Percentiles rank a stretch among this genome's conserved stretches.
Evolutionary conservation across 2,329 filamentous ascomycete species (phyloP).

Genomic region (Sporothrix brasiliensis): DNA sequence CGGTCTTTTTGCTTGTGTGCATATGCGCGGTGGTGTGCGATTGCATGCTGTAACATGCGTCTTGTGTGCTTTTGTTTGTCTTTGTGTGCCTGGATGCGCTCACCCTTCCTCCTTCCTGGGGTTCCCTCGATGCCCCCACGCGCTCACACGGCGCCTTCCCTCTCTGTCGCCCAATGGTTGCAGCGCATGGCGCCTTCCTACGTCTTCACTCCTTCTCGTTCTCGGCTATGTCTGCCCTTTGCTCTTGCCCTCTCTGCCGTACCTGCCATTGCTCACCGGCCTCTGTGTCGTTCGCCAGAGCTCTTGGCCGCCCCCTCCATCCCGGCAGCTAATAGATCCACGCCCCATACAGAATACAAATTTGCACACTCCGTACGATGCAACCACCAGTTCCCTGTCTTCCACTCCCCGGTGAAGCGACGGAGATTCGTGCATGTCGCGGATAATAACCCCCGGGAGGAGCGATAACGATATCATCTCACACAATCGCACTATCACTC

Average conservation of each 20-base stretch:
- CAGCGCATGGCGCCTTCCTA: constrained; percentile 13
- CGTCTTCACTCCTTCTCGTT: neutral
- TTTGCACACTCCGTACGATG: neutral
- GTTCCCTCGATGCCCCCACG: constrained; percentile 12
- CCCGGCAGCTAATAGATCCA: constrained; percentile 13
- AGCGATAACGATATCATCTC: constrained; percentile 14
- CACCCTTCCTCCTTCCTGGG: constrained; percentile 17
- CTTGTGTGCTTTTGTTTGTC: neutral
- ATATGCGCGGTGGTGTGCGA: constrained; percentile 8
- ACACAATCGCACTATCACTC: neutral
- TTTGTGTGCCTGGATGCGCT: neutral
- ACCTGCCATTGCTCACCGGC: constrained; percentile 16
- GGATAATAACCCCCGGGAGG: constrained; percentile 15
- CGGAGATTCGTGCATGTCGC: constrained; percentile 7
- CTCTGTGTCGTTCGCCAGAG: constrained; percentile 12
- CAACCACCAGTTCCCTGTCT: neutral
- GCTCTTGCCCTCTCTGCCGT: neutral
- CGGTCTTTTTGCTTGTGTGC: constrained; percentile 1
- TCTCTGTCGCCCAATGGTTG: constrained; percentile 14
- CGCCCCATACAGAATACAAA: neutral
- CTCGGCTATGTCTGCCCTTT: constrained; percentile 4
- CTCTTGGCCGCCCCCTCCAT: neutral
- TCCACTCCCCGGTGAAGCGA: constrained; percentile 16
- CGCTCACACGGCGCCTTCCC: constrained; percentile 20
- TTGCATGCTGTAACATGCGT: neutral